Evolutionary conservation across 805 yeast species (phyloP), one percentile per base, ranked within the genome.

Genomic region (Saccharomycopsis guyanensis): DNA sequence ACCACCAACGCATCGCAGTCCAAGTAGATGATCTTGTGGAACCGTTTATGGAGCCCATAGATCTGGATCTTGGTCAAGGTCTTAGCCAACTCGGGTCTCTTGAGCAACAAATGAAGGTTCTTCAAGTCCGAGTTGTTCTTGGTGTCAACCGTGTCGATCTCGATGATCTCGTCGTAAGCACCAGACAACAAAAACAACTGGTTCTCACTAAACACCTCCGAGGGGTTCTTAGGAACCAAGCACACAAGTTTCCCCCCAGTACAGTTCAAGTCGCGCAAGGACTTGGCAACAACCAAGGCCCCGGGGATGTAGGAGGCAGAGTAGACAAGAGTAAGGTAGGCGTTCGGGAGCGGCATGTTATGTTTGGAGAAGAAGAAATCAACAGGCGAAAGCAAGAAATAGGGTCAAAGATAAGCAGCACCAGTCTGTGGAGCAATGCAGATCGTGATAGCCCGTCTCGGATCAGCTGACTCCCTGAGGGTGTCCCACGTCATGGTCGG

Each of bases 1-100:
- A 42, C 13, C 7, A 42, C 33, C 35, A 78, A 58, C 2, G 83
- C 69, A 59, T 82, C 91, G 2, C 78, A 68, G 60, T 82, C 91
- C 46, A 82, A 57, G 57, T 80, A 82, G 16, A 80, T 58, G 1
- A 82, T 59, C 42, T 65, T 69, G 8, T 72, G 73, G 56, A 56
- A 68, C 39, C 62, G 60, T 5, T 59, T 57, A n/a, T 35, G 22
- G 43, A 74, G 61, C 32, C 66, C 63, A 75, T 80, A 77, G 32
- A 75, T 56, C 43, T 69, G 62, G 10, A 75, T 64, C 52, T 76
- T 76, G 43, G 75, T 63, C 53, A 69, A 69, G 1, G 81, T 74
- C 49, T 66, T 68, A 20, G 68, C 65, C 39, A 76, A 59, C 52
- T 76, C 81, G 3, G 79, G 76, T 53, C 82, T 64, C 16, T 66